Conservation (phyloP, 805 yeast genomes). For the Blastobotrys terrestris region DNA sequence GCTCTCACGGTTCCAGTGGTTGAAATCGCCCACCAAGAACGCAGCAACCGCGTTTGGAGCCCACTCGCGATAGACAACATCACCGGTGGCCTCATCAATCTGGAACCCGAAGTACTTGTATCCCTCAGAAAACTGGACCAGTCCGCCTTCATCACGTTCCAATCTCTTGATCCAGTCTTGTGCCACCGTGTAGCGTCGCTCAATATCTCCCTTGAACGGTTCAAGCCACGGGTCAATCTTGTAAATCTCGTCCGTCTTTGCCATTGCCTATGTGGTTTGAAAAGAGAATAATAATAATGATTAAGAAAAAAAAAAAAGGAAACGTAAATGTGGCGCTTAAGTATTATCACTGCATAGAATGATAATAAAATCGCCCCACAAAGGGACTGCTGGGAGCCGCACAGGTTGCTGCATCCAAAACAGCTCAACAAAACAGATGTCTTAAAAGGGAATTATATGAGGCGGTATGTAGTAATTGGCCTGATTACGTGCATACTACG, state of each 20-base stretch:
- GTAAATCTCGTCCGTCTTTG: slow-evolving; percentile 33
- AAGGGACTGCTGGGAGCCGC: background rate
- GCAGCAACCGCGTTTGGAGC: slow-evolving; percentile 82
- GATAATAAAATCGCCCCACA: background rate
- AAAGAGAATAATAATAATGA: background rate
- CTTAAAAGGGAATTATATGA: no score
- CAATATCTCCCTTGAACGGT: slow-evolving; percentile 65
- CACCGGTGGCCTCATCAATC: slow-evolving; percentile 44
- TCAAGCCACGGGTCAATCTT: slow-evolving; percentile 80
- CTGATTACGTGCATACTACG: no score
- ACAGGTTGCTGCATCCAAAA: background rate
- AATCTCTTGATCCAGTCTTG: slow-evolving; percentile 56
- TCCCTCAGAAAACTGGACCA: slow-evolving; percentile 66
- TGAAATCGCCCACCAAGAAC: slow-evolving; percentile 86
- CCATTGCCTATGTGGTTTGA: background rate
- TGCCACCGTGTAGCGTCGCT: slow-evolving; percentile 60
- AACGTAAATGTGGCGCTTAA: no score
- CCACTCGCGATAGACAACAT: slow-evolving; percentile 70
- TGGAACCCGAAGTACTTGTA: slow-evolving; percentile 76
- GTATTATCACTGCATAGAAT: background rate
- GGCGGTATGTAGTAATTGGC: no score
- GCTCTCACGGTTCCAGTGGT: slow-evolving; percentile 61
- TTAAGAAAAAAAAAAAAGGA: background rate
- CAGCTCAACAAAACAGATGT: background rate
- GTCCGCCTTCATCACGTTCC: slow-evolving; percentile 54